Evolutionary conservation across 768 basidiomycete species (phyloP), one percentile per base, ranked within the genome.

Genomic region (Heimioporus sp.): DNA sequence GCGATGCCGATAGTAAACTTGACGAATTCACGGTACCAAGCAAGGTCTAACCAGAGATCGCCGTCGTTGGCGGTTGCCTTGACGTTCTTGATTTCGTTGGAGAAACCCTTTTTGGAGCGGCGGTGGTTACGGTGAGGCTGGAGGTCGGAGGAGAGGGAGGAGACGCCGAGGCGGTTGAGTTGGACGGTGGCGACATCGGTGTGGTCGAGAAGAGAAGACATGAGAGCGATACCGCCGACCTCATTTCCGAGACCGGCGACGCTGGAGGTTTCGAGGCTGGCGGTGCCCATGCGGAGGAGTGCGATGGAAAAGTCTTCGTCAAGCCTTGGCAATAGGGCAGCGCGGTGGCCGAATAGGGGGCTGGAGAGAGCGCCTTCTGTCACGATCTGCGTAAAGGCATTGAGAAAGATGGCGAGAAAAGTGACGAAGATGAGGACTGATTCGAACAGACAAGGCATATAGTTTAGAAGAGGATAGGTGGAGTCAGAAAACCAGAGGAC

Each of bases 251-350:
- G 77, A 3, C 89, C 89, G 20, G 81, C 76, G 10, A 86, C 73
- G 42, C 81, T 83, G 0, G 87, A 89, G 0, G 86, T 83, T 63
- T 91, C 89, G 44, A 91, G 73, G 55, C 85, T 86, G 4, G 86
- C 87, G 1, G 85, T 85, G 17, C 87, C 87, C 17, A 89, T 73
- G 19, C 89, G 80, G 39, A 90, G 73, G 36, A 91, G 73, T 3
- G 85, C 79, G 19, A 89, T 77, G 7, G 82, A 80, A 66, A 86
- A 90, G 62, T 89, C 87, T 65, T 90, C 87, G 36, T 90, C 86
- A 64, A 75, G 76, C 16, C 78, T 80, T 2, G 85, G 74, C 35
- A 76, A 58, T 31, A 80, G 63, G 20, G 65, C 69, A 64, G 73
- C 61, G 53, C 67, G 60, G 21, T 67, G 69, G 8, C 82, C 83